Conservation (phyloP, 306 rosid species). For the Quercus rubra region DNA sequence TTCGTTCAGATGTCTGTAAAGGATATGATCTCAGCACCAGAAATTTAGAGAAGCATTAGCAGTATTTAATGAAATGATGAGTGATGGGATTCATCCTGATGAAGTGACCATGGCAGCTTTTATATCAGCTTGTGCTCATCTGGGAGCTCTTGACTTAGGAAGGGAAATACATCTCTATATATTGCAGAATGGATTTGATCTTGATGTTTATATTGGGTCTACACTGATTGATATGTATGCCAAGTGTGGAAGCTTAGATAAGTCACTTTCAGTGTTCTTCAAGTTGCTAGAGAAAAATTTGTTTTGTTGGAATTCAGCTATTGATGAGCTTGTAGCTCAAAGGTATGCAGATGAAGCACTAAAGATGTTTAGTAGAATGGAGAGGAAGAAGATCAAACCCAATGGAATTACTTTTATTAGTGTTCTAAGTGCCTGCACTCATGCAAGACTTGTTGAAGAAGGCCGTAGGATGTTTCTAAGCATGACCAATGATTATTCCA, state of each 20-base stretch:
- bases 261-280: constrained; percentile 66
- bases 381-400: constrained; percentile 50
- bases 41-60: constrained; percentile 45
- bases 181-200: constrained; percentile 50
- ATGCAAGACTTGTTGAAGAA: constrained; percentile 68
- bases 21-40: constrained; percentile 52
- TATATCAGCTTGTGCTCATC: constrained; percentile 75
- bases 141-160: constrained; percentile 77
- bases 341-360: constrained; percentile 55
- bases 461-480: constrained; percentile 53
- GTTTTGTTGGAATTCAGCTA: constrained; percentile 77
- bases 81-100: constrained; percentile 55
- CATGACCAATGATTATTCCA: constrained; percentile 49
- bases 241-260: constrained; percentile 70
- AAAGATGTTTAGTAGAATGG: constrained; percentile 59
- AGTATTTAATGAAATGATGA: constrained; percentile 49
- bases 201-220: constrained; percentile 76
- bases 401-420: constrained; percentile 69
- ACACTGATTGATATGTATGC: constrained; percentile 85
- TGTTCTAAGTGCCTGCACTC: constrained; percentile 70
- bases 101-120: constrained; percentile 61
- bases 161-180: constrained; percentile 57
- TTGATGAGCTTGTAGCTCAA: constrained; percentile 72
- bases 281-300: constrained; percentile 58
- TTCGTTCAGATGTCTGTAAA: constrained; percentile 51